A percentile compares a stretch with the other conserved stretches of the same genome.
These are phyloP conservation scores for Periconia macrospinosa DNA, from an alignment of 2,329 filamentous ascomycete species.

Conservation along the genomic window DNA sequence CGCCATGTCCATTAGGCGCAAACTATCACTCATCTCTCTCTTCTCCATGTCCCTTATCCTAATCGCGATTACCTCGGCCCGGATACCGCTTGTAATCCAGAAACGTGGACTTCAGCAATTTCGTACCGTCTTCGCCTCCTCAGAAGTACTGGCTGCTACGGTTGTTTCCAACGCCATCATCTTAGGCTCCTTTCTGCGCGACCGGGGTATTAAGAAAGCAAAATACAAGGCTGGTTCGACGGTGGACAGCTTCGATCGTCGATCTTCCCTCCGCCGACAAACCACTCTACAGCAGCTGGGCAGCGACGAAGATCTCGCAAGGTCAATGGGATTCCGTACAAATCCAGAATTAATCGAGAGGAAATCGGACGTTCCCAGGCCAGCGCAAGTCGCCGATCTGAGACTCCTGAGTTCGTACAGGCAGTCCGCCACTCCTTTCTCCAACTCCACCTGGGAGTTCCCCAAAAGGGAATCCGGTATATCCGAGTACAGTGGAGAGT, in stretches of 20 bases:
- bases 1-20: slow-evolving; percentile 74
- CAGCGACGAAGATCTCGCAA: slow-evolving; percentile 87
- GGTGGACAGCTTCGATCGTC: slow-evolving; percentile 56
- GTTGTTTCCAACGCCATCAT: slow-evolving; percentile 86
- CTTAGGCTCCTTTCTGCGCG: slow-evolving; percentile 87
- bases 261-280: slow-evolving; percentile 61
- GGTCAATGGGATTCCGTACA: slow-evolving; percentile 73
- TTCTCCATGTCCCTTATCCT: slow-evolving; percentile 85
- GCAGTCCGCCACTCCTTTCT: slow-evolving; percentile 23
- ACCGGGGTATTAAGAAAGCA: slow-evolving; percentile 82
- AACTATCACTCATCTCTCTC: slow-evolving; percentile 74
- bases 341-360: slow-evolving; percentile 53
- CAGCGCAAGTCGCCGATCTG: slow-evolving; percentile 37
- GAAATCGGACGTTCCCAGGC: slow-evolving; percentile 45
- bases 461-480: slow-evolving; percentile 21
- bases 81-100: slow-evolving; percentile 76
- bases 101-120: slow-evolving; percentile 77
- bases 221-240: slow-evolving; percentile 69
- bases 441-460: slow-evolving; percentile 39
- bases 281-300: slow-evolving; percentile 73
- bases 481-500: slow-evolving; percentile 23
- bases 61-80: slow-evolving; percentile 76
- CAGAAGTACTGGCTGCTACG: slow-evolving; percentile 88
- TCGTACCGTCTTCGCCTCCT: slow-evolving; percentile 83
- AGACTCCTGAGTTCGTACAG: slow-evolving; percentile 25